Evolutionary conservation across 306 rosid genomes (phyloP), one percentile per base, ranked within the genome.

Genomic region (Amphicarpaea edgeworthii): DNA sequence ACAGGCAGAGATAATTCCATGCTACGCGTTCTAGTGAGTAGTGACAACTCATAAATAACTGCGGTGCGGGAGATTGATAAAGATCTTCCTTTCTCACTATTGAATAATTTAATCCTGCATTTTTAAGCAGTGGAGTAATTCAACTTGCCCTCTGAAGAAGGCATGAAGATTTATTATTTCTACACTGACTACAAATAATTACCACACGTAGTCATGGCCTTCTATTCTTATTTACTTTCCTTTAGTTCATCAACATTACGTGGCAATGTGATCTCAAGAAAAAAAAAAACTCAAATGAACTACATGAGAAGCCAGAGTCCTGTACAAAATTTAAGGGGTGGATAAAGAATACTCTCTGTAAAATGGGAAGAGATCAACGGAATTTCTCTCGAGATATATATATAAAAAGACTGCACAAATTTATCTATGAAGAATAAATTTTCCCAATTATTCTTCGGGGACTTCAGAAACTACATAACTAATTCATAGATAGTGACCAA

Each of bases 401-500:
- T 55, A 26, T 24, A 14, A 8, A 21, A 54, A 8, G 1, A 80
- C 34, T 67, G 76, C 76, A 67, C 76, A 58, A 58, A 8, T 46
- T 53, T 30, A 63, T 28, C 42, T 62, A 20, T 20, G 23, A 21
- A 19, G 69, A 65, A 47, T 37, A 58, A 23, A 41, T 26, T 69
- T 70, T 32, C 77, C 71, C 50, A 47, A 12, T 40, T 28, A 49
- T 7, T 68, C 66, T 47, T 58, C 6, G 61, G 68, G 73, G 73
- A 54, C 62, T 62, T 21, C 19, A 40, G n/a, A 70, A 76, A 51
- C 68, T 63, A 61, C 54, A 47, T n/a, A 45, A 50, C 63, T 49
- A 24, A 47, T 45, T 70, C 58, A 54, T 45, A 79, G 55, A 49
- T 34, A 60, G 62, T 12, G 74, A 81, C 70, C 74, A 62, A 75